A percentile compares a stretch with the other conserved stretches of the same genome.
These are phyloP conservation scores for Boletellus sp. DNA, from an alignment of 768 basidiomycete genomes.

Conservation along the genomic window DNA sequence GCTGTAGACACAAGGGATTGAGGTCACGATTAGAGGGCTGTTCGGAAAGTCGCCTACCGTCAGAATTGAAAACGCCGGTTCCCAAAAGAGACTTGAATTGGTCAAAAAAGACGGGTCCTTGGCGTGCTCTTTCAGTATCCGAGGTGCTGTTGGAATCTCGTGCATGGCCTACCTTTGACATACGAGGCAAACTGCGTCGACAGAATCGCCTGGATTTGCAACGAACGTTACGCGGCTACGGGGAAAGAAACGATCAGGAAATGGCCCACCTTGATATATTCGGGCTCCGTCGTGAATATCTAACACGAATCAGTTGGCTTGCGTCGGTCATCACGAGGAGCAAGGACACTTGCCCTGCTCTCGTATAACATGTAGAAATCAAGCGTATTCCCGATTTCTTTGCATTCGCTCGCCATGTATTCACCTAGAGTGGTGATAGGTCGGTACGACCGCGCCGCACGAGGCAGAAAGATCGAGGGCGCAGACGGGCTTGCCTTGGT, in stretches of 20 bases:
- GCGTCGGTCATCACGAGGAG: neutral
- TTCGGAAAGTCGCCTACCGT: constrained; percentile 22
- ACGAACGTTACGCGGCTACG: neutral
- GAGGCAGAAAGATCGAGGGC: neutral
- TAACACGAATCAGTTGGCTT: constrained; percentile 7
- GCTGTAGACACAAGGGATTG: constrained; percentile 12
- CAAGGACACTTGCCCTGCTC: constrained; percentile 16
- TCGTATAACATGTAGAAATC: constrained; percentile 25
- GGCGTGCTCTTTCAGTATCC: neutral
- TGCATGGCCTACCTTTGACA: constrained; percentile 34
- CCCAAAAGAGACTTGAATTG: constrained; percentile 32
- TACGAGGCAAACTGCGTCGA: constrained; percentile 44
- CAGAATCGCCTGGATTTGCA: constrained; percentile 35
- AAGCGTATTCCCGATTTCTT: constrained; percentile 23
- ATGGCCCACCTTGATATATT: constrained; percentile 35
- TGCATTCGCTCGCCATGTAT: constrained; percentile 3
- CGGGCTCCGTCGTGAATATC: constrained; percentile 39
- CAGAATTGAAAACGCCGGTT: constrained; percentile 41
- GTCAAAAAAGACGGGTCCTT: constrained; percentile 24
- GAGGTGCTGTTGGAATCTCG: constrained; percentile 1
- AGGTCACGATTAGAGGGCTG: neutral
- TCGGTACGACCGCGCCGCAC: neutral
- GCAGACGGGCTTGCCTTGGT: constrained; percentile 38
- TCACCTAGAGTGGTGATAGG: constrained; percentile 8
- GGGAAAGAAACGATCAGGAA: neutral